Evolutionary conservation across 257 asterid species (phyloP), one percentile per base, ranked within the genome.

Genomic region (Solanum okadae): DNA sequence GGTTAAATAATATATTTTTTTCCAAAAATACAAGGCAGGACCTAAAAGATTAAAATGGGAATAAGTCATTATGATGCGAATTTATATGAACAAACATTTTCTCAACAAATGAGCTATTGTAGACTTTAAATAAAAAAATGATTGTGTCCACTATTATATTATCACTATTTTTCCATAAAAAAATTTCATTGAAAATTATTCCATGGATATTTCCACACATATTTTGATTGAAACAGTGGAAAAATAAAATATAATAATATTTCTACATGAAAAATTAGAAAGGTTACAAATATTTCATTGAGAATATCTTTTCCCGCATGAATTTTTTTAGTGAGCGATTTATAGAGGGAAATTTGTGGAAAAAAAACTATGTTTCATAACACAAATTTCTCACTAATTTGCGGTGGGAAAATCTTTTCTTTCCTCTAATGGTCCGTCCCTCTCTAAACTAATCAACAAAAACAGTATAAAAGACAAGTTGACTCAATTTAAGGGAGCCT

Each of bases 1-100:
- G 98, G 23, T 98, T 98, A 94, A 95, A 95, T 13, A 98, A 98
- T 49, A 77, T 91, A 95, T 76, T 81, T 42, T 93, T 95, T 76
- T 93, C 68, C 98, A 93, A 20, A 52, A 94, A 86, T 91, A 96
- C 92, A 97, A 91, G 90, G 95, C 97, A 89, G 93, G 10, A 95
- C 93, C 98, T 97, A 94, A 78, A 92, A 88, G 38, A 86, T 31
- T 77, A 44, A 78, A 44, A 78, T 78, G 10, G 16, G 16, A 20
- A 15, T 25, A 42, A 78, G 37, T 27, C 34, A 40, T 40, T 78
- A n/a, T n/a, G 35, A 6, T n/a, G 35, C 12, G 0, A 14, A 38
- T 31, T 25, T 40, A 13, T 1, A n/a, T 40, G 37, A 25, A 44
- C 22, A 42, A 2, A 15, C 13, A 14, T 42, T 78, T 42, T 8